Conservation (phyloP, 1,139 yeast genomes). For the Casaregolazyma suthepensis region DNA sequence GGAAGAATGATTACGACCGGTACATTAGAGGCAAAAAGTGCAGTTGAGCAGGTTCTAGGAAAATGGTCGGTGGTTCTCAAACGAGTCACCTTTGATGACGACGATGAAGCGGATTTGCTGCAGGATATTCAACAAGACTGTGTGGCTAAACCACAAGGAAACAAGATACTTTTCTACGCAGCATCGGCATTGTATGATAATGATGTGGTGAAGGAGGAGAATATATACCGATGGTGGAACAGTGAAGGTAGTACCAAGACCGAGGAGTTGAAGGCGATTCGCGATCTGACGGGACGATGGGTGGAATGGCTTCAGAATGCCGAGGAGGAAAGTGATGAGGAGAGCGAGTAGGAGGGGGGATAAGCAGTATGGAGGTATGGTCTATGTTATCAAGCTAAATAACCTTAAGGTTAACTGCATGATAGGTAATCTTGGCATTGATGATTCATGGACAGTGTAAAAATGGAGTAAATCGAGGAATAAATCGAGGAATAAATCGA, state of each 20-base stretch:
- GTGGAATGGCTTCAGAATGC: slow-evolving; percentile 85
- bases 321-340: slow-evolving; percentile 64
- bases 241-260: slow-evolving; percentile 39
- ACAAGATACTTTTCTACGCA: slow-evolving; percentile 53
- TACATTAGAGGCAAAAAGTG: slow-evolving; percentile 68
- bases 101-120: slow-evolving; percentile 72
- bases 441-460: too few species aligned
- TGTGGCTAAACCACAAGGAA: slow-evolving; percentile 37
- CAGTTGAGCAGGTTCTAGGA: slow-evolving; percentile 64
- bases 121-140: slow-evolving; percentile 50
- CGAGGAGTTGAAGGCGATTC: slow-evolving; percentile 42
- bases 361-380: neutral
- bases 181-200: slow-evolving; percentile 66
- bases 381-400: too few species aligned
- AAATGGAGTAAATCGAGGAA: too few species aligned
- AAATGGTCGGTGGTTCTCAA: slow-evolving; percentile 73
- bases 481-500: too few species aligned
- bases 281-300: slow-evolving; percentile 61
- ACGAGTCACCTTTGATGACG: slow-evolving; percentile 63
- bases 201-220: slow-evolving; percentile 78
- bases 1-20: slow-evolving; percentile 68
- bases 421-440: too few species aligned
- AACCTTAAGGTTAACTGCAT: too few species aligned
- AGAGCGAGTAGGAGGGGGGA: slow-evolving; percentile 26
- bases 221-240: slow-evolving; percentile 78